Conservation (phyloP, 345 rosid genomes). For the Aegle marmelos region DNA sequence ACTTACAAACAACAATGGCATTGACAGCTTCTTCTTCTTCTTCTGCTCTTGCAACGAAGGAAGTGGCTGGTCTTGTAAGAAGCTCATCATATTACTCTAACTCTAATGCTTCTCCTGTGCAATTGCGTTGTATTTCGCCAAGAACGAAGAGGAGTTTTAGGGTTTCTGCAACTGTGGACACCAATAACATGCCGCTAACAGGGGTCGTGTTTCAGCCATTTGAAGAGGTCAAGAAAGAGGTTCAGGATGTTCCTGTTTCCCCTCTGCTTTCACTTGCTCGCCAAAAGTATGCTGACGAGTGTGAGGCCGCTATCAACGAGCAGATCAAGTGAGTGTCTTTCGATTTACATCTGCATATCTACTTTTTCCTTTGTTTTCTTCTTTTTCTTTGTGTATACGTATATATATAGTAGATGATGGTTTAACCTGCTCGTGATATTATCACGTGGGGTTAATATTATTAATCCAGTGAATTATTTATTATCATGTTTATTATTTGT, state of each 20-base stretch:
- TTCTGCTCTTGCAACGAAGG: background rate
- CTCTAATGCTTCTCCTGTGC: slow-evolving; percentile 6
- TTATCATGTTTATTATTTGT: background rate
- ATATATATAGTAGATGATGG: background rate
- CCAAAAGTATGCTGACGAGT: slow-evolving; percentile 41
- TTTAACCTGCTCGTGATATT: too few relatives aligned
- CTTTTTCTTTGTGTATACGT: too few relatives aligned
- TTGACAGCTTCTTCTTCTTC: slow-evolving; percentile 21
- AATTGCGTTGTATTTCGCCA: background rate
- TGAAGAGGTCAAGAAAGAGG: slow-evolving; percentile 73
- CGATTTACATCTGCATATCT: background rate
- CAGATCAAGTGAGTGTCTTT: slow-evolving; percentile 67
- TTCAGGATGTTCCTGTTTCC: slow-evolving; percentile 45
- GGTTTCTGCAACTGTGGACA: slow-evolving; percentile 32
- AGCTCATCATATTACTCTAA: slow-evolving; percentile 10
- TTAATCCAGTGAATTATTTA: too few relatives aligned
- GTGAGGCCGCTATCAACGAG: slow-evolving; percentile 72
- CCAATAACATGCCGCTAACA: slow-evolving; percentile 32
- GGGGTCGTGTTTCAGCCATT: slow-evolving; percentile 74
- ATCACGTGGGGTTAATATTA: too few relatives aligned
- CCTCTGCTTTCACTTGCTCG: slow-evolving; percentile 64
- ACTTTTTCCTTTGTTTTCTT: background rate
- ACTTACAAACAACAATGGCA: slow-evolving; percentile 7
- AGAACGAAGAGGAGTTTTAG: slow-evolving; percentile 10
- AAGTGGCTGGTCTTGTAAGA: slow-evolving; percentile 15